A percentile compares a stretch with the other conserved stretches of the same genome.
Conservation (phyloP, 176 grass and related monocot species). For the Panicum miliaceum region DNA sequence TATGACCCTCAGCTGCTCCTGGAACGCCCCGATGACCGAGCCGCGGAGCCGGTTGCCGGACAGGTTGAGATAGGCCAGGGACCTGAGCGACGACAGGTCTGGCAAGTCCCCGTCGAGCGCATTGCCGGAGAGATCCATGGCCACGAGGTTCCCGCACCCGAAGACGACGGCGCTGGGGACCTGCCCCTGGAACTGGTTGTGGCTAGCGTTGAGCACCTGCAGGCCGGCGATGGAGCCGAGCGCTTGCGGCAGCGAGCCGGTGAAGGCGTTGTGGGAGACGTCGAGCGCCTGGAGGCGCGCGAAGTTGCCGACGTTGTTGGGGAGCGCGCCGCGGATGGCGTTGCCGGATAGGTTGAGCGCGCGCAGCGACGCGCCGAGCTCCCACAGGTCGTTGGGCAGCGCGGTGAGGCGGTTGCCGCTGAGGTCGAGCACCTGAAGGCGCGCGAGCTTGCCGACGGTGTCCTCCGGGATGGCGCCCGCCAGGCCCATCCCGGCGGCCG, state of each 20-base stretch:
- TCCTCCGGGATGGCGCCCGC: constrained; percentile 65
- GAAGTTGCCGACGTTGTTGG: constrained; percentile 82
- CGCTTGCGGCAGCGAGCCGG: constrained; percentile 55
- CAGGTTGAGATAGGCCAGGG: constrained; percentile 75
- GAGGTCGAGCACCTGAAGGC: constrained; percentile 69
- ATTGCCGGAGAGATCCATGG: constrained; percentile 80
- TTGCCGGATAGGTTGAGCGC: constrained; percentile 84
- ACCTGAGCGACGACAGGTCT: constrained; percentile 60
- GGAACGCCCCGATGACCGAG: constrained; percentile 52
- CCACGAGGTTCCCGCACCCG: constrained; percentile 48
- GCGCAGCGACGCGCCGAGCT: constrained; percentile 67
- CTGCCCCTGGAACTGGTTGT: constrained; percentile 63
- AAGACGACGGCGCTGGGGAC: constrained; percentile 46
- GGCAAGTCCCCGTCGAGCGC: constrained; percentile 62
- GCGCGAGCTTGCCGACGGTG: constrained; percentile 80
- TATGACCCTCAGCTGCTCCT: constrained; percentile 57
- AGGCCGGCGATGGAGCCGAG: constrained; percentile 62
- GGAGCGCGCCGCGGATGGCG: constrained; percentile 57
- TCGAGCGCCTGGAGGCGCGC: constrained; percentile 65
- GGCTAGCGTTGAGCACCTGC: constrained; percentile 55
- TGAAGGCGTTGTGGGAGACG: constrained; percentile 76
- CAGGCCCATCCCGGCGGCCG: constrained; percentile 58
- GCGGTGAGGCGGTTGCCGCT: constrained; percentile 69
- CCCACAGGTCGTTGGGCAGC: constrained; percentile 74
- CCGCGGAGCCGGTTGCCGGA: constrained; percentile 66